A percentile compares a stretch with the other conserved stretches of the same genome.
These are phyloP conservation scores for Penicillium sp. DNA, from an alignment of 2,329 filamentous ascomycete genomes.

Conservation along the genomic window DNA sequence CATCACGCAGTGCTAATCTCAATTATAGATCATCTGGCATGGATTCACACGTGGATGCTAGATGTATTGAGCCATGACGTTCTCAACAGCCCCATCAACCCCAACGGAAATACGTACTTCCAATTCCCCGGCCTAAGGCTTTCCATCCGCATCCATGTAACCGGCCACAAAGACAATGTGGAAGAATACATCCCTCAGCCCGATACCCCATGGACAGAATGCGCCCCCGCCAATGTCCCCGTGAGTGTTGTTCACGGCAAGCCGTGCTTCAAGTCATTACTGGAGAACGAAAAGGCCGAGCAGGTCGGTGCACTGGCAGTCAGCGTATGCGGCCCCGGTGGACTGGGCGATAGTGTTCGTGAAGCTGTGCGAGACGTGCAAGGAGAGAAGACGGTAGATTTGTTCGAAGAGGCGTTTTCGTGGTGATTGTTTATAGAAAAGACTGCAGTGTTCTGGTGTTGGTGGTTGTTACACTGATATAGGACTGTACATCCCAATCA, in stretches of 20 bases:
- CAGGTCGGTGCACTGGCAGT: slow-evolving; percentile 38
- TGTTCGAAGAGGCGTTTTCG: slow-evolving; percentile 39
- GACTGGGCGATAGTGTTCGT: slow-evolving; percentile 38
- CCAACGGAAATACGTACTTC: slow-evolving; percentile 26
- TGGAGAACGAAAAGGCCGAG: slow-evolving; percentile 27
- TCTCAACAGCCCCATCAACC: slow-evolving; percentile 17
- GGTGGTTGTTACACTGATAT: not conserved
- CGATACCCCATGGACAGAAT: slow-evolving; percentile 27
- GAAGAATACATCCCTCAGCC: slow-evolving; percentile 26
- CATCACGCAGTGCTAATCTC: not conserved
- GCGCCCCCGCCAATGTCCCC: slow-evolving; percentile 25
- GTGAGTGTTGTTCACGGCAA: slow-evolving; percentile 27
- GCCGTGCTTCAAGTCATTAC: slow-evolving; percentile 25
- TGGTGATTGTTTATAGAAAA: slow-evolving; percentile 28
- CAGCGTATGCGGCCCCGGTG: slow-evolving; percentile 39
- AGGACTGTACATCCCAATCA: not conserved
- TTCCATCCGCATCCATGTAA: slow-evolving; percentile 31
- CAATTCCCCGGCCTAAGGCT: slow-evolving; percentile 26
- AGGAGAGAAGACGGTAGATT: slow-evolving; percentile 31
- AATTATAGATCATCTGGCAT: slow-evolving; percentile 31
- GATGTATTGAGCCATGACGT: slow-evolving; percentile 30
- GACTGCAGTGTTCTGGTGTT: not conserved
- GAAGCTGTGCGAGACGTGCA: slow-evolving; percentile 30
- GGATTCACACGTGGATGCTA: slow-evolving; percentile 38
- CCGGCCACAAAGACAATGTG: slow-evolving; percentile 19